phyloP scores from a whole-genome alignment of 2,329 filamentous ascomycete genomes.

The Trichophyton schoenleinii region DNA sequence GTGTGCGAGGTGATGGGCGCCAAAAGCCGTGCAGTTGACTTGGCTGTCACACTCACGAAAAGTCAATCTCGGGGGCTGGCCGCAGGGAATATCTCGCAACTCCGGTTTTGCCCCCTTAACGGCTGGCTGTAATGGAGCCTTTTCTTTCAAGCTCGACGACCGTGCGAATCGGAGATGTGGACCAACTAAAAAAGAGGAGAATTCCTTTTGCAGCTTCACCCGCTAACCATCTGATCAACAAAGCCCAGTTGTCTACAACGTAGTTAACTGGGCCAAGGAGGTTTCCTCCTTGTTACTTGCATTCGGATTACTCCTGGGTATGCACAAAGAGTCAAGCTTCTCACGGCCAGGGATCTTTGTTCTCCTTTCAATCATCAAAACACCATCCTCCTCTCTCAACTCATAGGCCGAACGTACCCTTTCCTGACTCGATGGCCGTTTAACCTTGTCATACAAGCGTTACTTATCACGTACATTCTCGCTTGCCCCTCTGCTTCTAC shows the following conservation, averaged over 20 bases:
- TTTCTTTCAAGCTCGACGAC: not conserved
- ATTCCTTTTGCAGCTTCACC: slow-evolving; percentile 1
- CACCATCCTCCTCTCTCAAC: not conserved
- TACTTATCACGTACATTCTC: not conserved
- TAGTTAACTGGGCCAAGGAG: not conserved
- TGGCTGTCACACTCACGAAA: not conserved
- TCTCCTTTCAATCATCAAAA: not conserved
- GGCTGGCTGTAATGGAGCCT: not conserved
- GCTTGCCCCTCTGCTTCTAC: not conserved
- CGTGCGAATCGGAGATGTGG: not conserved
- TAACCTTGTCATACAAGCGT: slow-evolving; percentile 1
- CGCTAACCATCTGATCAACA: not conserved
- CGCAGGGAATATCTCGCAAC: not conserved
- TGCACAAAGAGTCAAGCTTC: not conserved
- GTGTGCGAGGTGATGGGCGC: not conserved
- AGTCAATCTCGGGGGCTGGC: not conserved
- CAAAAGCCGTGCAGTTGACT: not conserved
- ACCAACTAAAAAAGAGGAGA: not conserved
- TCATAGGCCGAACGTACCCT: not conserved
- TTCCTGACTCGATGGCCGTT: not conserved
- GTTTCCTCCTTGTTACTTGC: not conserved
- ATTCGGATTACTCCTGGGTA: not conserved
- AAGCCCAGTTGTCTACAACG: not conserved
- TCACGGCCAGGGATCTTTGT: not conserved
- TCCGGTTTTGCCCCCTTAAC: not conserved